Evolutionary conservation across 176 grass and related monocot species (phyloP), one percentile per base, ranked within the genome.

Genomic region (Cenchrus fungigraminus): DNA sequence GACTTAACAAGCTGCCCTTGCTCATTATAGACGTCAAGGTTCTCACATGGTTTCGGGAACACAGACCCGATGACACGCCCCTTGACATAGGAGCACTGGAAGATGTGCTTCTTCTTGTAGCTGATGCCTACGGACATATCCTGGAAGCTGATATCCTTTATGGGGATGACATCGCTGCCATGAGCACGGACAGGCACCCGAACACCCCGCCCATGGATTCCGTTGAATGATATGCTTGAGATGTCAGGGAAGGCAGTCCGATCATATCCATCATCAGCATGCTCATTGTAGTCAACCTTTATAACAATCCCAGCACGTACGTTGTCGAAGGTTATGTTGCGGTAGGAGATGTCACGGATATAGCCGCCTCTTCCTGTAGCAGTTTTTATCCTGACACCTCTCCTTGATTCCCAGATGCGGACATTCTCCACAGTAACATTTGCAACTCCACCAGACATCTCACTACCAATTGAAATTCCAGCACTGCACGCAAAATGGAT

Each of bases 21-120:
- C 44, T 86, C 75, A 63, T 88, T 12, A 17, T 88, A 95, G 11
- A 89, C 15, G 76, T 95, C 93, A 32, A 98, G 87, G 49, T 98
- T 98, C 63, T 92, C 89, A 58, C 95, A 95, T 46, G 95, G 93
- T 56, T 91, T 87, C 34, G 95, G 95, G 75, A 92, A 95, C 22
- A 95, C 82, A 25, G 86, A 65, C 12, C 93, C 91, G 0, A 98
- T 74, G 49, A 90, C 89, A 49, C 85, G 89, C 19, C 93, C 95
- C 51, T 90, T 8, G 0, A 98, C 78, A n/a, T 90, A 95, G 29
- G 93, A 91, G 80, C 95, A 98, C 61, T 93, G 95, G 69, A 98
- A 98, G 71, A 98, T 93, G 65, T 90, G 91, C 87, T 98, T 98
- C 89, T 93, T 98, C 93, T 98, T 95, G 87, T 95, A 95, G 86